These are phyloP conservation scores for Knufia petricola DNA, from an alignment of 2,329 filamentous ascomycete genomes.

Conservation along the genomic window DNA sequence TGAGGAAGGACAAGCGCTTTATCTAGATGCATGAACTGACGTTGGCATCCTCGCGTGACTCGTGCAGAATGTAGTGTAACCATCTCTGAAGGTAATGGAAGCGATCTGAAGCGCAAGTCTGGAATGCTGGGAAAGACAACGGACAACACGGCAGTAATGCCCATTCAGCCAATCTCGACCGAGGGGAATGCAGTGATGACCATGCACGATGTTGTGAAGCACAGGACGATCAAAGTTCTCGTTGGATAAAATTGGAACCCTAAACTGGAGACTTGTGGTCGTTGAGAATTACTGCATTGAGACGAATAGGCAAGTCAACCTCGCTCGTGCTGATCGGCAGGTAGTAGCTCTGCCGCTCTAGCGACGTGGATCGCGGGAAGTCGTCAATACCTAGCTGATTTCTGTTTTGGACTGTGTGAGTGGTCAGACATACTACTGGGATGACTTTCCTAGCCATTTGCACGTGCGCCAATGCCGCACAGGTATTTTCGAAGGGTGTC, in stretches of 20 bases:
- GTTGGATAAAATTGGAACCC: too few species aligned
- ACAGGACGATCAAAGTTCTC: background rate
- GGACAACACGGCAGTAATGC: background rate
- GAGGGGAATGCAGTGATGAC: background rate
- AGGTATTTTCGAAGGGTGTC: too few species aligned
- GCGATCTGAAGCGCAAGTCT: background rate
- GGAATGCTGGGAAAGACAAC: background rate
- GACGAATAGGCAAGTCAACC: background rate
- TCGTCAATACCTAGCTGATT: too few species aligned
- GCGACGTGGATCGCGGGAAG: too few species aligned
- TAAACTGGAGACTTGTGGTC: constrained; percentile 11
- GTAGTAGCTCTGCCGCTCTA: background rate
- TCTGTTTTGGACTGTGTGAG: too few species aligned
- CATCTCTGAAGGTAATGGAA: background rate
- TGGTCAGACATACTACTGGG: too few species aligned
- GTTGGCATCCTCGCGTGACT: constrained; percentile 7
- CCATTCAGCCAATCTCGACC: background rate
- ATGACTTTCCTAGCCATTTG: too few species aligned
- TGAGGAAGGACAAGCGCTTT: background rate
- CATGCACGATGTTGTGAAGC: background rate
- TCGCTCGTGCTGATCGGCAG: background rate
- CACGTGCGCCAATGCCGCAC: too few species aligned
- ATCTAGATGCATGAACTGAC: constrained; percentile 4
- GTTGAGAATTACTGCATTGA: constrained; percentile 15
- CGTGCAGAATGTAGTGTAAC: constrained; percentile 8